Percentiles rank a stretch among this genome's conserved stretches.
phyloP scores from a whole-genome alignment of 2,329 filamentous ascomycete species.

The Didymosphaeria variabile region DNA sequence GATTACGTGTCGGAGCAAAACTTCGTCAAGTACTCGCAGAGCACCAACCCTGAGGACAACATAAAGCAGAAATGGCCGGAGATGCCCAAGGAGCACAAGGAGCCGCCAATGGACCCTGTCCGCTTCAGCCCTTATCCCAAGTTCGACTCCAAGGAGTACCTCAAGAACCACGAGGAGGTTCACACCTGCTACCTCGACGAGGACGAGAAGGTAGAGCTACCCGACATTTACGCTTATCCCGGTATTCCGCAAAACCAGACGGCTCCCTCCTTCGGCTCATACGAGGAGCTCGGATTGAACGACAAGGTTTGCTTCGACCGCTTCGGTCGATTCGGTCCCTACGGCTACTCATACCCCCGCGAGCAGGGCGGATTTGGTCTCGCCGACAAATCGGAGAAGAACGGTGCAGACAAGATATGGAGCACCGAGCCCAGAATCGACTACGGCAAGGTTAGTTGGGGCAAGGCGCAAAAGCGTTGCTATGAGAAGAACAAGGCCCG shows the following conservation, averaged over 20 bases:
- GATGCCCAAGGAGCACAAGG: constrained; percentile 47
- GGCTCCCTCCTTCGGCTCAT: constrained; percentile 58
- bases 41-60: constrained; percentile 49
- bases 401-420: constrained; percentile 54
- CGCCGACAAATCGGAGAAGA: constrained; percentile 54
- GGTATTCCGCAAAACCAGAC: constrained; percentile 60
- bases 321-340: constrained; percentile 60
- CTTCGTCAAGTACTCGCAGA: constrained; percentile 50
- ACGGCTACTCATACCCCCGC: constrained; percentile 60
- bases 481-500: constrained; percentile 59
- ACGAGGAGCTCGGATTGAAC: constrained; percentile 57
- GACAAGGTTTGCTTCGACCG: constrained; percentile 61
- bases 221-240: constrained; percentile 72
- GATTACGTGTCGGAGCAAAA: constrained; percentile 57
- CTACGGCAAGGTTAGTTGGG: constrained; percentile 60
- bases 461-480: constrained; percentile 57
- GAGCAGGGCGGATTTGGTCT: constrained; percentile 60
- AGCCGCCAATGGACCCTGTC: constrained; percentile 51
- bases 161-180: constrained; percentile 61
- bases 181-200: constrained; percentile 71
- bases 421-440: constrained; percentile 62
- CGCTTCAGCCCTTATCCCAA: constrained; percentile 58
- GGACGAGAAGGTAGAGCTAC: constrained; percentile 63
- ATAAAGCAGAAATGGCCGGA: constrained; percentile 49
- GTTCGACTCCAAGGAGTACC: constrained; percentile 54